Percentiles rank a stretch among this genome's conserved stretches.
phyloP scores from a whole-genome alignment of 495 filamentous ascomycete genomes.

The Annulohypoxylon maeteangense region DNA sequence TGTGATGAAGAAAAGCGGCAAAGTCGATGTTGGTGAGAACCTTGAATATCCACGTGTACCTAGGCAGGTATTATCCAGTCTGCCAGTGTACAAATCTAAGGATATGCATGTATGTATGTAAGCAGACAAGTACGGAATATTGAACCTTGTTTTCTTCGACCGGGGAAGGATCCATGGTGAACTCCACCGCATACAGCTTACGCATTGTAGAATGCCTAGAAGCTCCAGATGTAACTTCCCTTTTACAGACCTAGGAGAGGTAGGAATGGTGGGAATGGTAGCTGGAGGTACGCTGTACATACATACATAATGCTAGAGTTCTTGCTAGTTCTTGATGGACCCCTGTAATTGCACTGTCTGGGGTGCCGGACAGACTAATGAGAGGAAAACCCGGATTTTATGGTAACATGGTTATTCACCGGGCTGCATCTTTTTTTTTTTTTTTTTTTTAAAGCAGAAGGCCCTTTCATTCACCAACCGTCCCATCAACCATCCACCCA shows the following conservation, averaged over 20 bases:
- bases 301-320: background rate
- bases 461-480: constrained; percentile 17
- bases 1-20: background rate
- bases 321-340: background rate
- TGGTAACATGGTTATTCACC: constrained; percentile 41
- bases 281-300: background rate
- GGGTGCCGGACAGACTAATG: constrained; percentile 40
- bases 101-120: constrained; percentile 6
- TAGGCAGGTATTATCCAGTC: background rate
- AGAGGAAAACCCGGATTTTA: constrained; percentile 44
- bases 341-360: constrained; percentile 41
- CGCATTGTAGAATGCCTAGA: constrained; percentile 2
- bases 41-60: background rate
- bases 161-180: constrained; percentile 21
- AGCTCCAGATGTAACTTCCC: constrained; percentile 3
- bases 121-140: background rate
- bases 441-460: no score
- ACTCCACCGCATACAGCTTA: constrained; percentile 5
- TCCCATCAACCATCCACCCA: constrained; percentile 27
- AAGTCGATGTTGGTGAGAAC: background rate
- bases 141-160: constrained; percentile 19
- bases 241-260: background rate
- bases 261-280: background rate
- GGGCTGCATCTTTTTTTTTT: constrained; percentile 40
- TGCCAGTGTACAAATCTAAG: constrained; percentile 7